A percentile compares a stretch with the other conserved stretches of the same genome.
Conservation (phyloP, 257 asterid species). For the Fraxinus americana region DNA sequence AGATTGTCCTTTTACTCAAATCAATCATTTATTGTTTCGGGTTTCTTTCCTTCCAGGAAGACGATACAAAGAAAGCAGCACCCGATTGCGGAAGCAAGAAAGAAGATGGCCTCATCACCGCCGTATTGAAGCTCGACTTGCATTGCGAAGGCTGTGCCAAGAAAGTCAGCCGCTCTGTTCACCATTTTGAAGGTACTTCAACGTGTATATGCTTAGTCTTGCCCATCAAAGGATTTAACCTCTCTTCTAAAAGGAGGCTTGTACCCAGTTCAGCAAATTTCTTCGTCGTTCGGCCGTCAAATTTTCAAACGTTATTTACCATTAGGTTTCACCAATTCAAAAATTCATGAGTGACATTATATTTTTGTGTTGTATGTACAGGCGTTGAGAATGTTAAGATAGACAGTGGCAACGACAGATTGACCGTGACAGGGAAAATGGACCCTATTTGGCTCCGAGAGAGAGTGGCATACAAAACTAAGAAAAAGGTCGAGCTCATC, state of each 20-base stretch:
- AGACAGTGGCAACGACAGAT: slow-evolving; percentile 22
- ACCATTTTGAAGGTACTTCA: slow-evolving; percentile 35
- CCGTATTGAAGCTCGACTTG: slow-evolving; percentile 46
- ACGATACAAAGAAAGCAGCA: slow-evolving; percentile 19
- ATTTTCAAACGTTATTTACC: too few species aligned
- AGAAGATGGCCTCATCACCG: slow-evolving; percentile 27
- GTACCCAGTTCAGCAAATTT: too few species aligned
- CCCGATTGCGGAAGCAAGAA: neutral
- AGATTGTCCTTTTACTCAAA: too few species aligned
- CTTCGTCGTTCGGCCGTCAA: too few species aligned
- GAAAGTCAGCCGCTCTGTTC: slow-evolving; percentile 51
- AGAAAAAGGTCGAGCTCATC: slow-evolving; percentile 31
- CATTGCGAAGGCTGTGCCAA: slow-evolving; percentile 61
- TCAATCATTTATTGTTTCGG: too few species aligned
- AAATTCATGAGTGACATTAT: too few species aligned
- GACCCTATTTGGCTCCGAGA: slow-evolving; percentile 34
- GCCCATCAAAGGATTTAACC: too few species aligned
- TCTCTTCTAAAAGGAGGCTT: too few species aligned
- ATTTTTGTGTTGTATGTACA: neutral
- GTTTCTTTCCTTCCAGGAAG: slow-evolving; percentile 36
- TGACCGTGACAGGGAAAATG: slow-evolving; percentile 30
- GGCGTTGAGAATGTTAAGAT: slow-evolving; percentile 35
- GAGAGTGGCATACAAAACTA: slow-evolving; percentile 31
- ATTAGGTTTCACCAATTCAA: too few species aligned
- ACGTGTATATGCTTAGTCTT: too few species aligned